A percentile compares a stretch with the other conserved stretches of the same genome.
These are phyloP conservation scores for Mycena vitilis DNA, from an alignment of 768 basidiomycete species.

Conservation along the genomic window DNA sequence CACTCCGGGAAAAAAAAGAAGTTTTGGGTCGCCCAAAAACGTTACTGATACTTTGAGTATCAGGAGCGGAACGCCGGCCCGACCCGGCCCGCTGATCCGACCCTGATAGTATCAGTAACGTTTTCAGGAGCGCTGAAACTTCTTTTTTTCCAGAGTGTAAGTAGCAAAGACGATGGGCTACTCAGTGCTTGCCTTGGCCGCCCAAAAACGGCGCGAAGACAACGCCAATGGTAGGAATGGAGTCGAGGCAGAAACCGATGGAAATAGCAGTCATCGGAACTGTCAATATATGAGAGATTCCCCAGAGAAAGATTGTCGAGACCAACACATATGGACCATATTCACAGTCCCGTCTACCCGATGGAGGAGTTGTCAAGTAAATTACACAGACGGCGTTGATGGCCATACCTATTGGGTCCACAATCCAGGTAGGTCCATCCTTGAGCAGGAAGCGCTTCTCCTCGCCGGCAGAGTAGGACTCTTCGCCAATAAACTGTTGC, in stretches of 20 bases:
- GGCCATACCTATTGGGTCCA: slow-evolving; percentile 40
- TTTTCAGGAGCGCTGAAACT: too few relatives aligned
- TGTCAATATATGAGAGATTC: slow-evolving; percentile 10
- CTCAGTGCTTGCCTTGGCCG: slow-evolving; percentile 34
- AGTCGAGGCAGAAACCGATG: slow-evolving; percentile 40
- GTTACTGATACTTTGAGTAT: too few relatives aligned
- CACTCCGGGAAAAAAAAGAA: background rate
- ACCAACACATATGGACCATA: slow-evolving; percentile 43
- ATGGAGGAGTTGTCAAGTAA: background rate
- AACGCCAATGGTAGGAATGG: slow-evolving; percentile 39
- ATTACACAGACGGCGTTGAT: slow-evolving; percentile 26
- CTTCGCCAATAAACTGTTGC: slow-evolving; percentile 41
- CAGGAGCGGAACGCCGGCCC: too few relatives aligned
- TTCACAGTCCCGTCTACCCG: slow-evolving; percentile 40
- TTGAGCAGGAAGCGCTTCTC: slow-evolving; percentile 41
- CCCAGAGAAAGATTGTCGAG: background rate
- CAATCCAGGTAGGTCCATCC: slow-evolving; percentile 42
- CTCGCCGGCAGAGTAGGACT: slow-evolving; percentile 42
- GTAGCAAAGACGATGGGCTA: too few relatives aligned
- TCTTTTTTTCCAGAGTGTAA: too few relatives aligned
- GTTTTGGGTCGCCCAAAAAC: too few relatives aligned
- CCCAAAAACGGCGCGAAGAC: slow-evolving; percentile 43
- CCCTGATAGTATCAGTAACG: too few relatives aligned
- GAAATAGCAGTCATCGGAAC: slow-evolving; percentile 42
- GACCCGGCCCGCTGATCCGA: too few relatives aligned